These are phyloP conservation scores for Synura sp. DNA, from an alignment of 352 stramenopile genomes.

Conservation along the genomic window DNA sequence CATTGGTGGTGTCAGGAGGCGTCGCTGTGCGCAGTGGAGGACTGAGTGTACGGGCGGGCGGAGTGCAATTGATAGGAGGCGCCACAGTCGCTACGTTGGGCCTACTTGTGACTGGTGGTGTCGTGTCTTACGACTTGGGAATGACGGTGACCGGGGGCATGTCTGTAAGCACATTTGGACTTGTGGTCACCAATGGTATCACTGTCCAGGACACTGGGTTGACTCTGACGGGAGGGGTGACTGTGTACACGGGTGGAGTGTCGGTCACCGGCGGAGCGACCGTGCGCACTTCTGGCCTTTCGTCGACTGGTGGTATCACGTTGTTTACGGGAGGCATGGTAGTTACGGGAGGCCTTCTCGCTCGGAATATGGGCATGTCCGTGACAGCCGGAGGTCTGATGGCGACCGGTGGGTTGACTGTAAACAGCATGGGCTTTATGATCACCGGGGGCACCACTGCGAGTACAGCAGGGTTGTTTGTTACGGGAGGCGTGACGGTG, in stretches of 20 bases:
- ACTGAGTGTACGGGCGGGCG: background rate
- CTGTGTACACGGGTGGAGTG: background rate
- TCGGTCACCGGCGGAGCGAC: background rate
- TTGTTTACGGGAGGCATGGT: background rate
- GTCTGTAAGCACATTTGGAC: background rate
- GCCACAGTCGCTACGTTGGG: background rate
- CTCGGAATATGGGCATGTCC: background rate
- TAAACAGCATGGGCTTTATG: background rate
- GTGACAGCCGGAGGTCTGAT: background rate
- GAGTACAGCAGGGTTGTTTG: background rate
- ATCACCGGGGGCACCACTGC: background rate
- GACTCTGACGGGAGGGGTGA: background rate
- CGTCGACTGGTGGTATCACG: background rate
- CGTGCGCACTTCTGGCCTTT: background rate
- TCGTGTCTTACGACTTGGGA: no score
- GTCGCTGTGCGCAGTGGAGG: background rate
- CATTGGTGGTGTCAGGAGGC: background rate
- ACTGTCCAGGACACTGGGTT: conserved; percentile 7
- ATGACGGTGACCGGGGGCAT: background rate
- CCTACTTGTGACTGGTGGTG: no score
- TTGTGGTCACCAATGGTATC: background rate
- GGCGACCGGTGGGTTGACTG: background rate
- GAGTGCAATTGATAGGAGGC: background rate
- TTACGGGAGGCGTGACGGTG: conserved; percentile 1
- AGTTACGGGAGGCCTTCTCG: background rate